These are phyloP conservation scores for Sparassis latifolia DNA, from an alignment of 1,284 basidiomycete genomes.

Conservation along the genomic window DNA sequence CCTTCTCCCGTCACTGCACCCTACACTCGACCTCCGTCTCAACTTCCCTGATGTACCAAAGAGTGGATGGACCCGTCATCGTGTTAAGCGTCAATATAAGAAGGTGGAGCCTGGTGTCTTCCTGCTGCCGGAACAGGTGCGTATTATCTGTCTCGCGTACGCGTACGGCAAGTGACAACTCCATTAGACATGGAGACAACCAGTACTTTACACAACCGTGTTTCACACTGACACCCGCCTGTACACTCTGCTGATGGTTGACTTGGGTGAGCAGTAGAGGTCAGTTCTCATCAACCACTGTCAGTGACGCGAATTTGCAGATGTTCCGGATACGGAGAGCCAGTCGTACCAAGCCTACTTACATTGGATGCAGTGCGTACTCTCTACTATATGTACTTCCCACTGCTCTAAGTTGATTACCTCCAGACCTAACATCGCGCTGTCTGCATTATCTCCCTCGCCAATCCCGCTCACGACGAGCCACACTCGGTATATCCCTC, in stretches of 20 bases:
- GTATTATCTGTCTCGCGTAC: constrained; percentile 13
- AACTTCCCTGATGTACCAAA: constrained; percentile 38
- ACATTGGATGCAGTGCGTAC: constrained; percentile 80
- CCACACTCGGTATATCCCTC: constrained; percentile 74
- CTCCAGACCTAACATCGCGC: constrained; percentile 71
- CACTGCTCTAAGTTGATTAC: constrained; percentile 3
- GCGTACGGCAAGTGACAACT: background rate
- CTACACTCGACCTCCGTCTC: constrained; percentile 69
- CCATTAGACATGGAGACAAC: constrained; percentile 52
- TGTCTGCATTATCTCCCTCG: constrained; percentile 52
- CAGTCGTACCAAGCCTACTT: constrained; percentile 68
- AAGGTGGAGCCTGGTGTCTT: constrained; percentile 70
- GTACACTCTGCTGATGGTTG: constrained; percentile 88
- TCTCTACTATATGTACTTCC: background rate
- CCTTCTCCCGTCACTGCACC: constrained; percentile 66
- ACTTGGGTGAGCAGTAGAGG: constrained; percentile 50
- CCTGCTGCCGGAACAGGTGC: constrained; percentile 56
- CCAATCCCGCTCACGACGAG: constrained; percentile 35
- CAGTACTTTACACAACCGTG: constrained; percentile 63
- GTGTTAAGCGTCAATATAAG: constrained; percentile 33
- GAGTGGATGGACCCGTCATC: constrained; percentile 21
- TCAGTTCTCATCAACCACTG: too few relatives aligned
- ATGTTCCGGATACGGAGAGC: constrained; percentile 70
- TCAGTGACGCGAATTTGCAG: constrained; percentile 27
- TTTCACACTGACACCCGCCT: constrained; percentile 75